phyloP scores from a whole-genome alignment of 1,284 basidiomycete genomes.

The Sanguinoderma infundibulare region DNA sequence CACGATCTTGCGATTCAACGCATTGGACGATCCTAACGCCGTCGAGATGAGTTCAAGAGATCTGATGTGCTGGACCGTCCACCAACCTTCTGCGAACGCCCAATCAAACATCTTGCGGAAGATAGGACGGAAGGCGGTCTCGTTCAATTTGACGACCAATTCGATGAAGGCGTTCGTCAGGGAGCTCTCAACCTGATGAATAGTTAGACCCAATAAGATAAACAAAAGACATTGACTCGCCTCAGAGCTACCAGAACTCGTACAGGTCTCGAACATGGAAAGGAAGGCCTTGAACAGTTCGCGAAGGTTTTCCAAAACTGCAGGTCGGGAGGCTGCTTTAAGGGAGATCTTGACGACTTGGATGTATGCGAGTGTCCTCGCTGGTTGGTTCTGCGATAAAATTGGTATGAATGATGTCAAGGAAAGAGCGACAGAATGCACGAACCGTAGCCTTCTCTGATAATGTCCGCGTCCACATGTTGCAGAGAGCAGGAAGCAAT shows the following conservation, averaged over 20 bases:
- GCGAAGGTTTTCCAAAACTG: constrained; percentile 75
- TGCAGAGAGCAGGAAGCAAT: constrained; percentile 65
- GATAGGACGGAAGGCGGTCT: constrained; percentile 89
- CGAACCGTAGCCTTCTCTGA: constrained; percentile 43
- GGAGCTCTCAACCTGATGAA: constrained; percentile 51
- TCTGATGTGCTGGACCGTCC: background rate
- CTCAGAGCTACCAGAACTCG: background rate
- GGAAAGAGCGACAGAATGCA: background rate
- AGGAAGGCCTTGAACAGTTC: constrained; percentile 84
- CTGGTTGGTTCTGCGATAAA: constrained; percentile 34
- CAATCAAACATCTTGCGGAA: constrained; percentile 95
- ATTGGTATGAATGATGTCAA: background rate
- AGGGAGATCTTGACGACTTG: constrained; percentile 69
- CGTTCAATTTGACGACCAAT: constrained; percentile 92
- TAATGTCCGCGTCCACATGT: constrained; percentile 53
- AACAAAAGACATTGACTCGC: background rate
- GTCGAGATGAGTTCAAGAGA: background rate
- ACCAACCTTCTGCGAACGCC: constrained; percentile 71
- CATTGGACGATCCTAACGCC: constrained; percentile 35
- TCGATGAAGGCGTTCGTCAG: constrained; percentile 84
- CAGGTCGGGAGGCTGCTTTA: constrained; percentile 64
- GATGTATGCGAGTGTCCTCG: constrained; percentile 61
- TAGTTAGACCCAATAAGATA: constrained; percentile 27
- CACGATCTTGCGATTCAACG: constrained; percentile 53
- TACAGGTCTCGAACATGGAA: constrained; percentile 66